phyloP scores from a whole-genome alignment of 2,329 filamentous ascomycete species.

The Arthroderma uncinatum region DNA sequence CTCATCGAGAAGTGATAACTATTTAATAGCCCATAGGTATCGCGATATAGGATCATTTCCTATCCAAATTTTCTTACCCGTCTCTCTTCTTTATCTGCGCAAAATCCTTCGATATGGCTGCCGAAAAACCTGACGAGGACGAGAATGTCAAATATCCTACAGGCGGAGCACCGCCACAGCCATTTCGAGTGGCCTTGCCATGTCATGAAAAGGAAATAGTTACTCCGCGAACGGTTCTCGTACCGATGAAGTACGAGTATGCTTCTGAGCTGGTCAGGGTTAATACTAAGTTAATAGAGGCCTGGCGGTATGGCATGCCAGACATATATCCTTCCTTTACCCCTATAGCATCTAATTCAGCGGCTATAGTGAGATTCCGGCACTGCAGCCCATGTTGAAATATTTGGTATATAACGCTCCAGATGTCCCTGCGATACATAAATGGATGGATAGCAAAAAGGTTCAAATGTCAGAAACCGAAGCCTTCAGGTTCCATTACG shows the following conservation, averaged over 20 bases:
- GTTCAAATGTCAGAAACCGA: background rate
- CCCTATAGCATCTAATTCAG: background rate
- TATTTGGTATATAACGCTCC: slow-evolving; percentile 8
- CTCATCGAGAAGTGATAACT: background rate
- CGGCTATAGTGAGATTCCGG: background rate
- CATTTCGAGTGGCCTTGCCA: slow-evolving; percentile 7
- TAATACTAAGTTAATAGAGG: background rate
- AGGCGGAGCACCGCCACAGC: slow-evolving; percentile 10
- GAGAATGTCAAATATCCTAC: slow-evolving; percentile 8
- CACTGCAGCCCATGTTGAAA: slow-evolving; percentile 6
- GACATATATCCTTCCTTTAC: background rate
- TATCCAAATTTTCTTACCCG: background rate
- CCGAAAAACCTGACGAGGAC: background rate
- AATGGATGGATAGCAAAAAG: background rate
- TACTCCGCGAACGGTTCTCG: slow-evolving; percentile 10
- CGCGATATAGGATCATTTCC: background rate
- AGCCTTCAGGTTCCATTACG: slow-evolving; percentile 8
- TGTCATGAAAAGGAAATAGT: slow-evolving; percentile 6
- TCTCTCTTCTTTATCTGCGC: background rate
- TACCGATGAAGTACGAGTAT: background rate
- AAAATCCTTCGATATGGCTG: background rate
- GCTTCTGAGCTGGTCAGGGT: background rate
- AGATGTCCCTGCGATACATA: slow-evolving; percentile 3
- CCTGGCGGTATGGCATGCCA: background rate
- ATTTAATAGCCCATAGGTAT: background rate